Evolutionary conservation across 306 rosid genomes (phyloP).

Genomic region (Acacia acuminata): DNA sequence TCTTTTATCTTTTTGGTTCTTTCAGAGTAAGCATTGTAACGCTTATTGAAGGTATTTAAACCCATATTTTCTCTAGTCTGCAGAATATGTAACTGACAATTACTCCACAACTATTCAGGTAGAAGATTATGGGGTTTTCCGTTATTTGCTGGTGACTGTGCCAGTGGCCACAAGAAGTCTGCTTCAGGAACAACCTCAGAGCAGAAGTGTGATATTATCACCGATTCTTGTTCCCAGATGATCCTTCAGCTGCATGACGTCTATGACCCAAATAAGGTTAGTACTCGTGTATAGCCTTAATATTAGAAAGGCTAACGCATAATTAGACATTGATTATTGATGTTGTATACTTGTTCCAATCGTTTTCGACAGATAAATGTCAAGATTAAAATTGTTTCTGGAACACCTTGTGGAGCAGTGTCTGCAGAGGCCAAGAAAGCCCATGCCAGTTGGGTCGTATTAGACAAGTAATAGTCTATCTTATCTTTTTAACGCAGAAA

Average conservation of each 20-base stretch:
- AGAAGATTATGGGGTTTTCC: conserved; percentile 93
- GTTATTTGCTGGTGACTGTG: conserved; percentile 94
- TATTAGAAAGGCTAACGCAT: conserved; percentile 27
- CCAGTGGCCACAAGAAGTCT: conserved; percentile 67
- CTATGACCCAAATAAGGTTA: conserved; percentile 92
- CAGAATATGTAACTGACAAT: conserved; percentile 8
- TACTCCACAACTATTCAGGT: conserved; percentile 50
- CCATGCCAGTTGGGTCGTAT: conserved; percentile 88
- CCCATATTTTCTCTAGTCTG: background rate
- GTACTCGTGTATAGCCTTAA: background rate
- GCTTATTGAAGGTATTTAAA: background rate
- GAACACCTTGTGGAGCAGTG: conserved; percentile 92
- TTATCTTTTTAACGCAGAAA: conserved; percentile 18
- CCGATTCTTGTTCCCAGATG: conserved; percentile 97
- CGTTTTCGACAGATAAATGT: conserved; percentile 74
- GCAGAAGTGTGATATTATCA: conserved; percentile 71
- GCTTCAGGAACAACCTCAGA: conserved; percentile 69
- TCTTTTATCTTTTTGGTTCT: background rate
- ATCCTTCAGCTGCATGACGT: conserved; percentile 96
- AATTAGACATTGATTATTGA: background rate
- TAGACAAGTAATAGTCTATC: conserved; percentile 82
- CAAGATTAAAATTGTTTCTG: conserved; percentile 84
- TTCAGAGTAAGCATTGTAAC: background rate
- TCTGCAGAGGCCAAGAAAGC: conserved; percentile 91
- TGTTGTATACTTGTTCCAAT: conserved; percentile 23